Conservation (phyloP, 192 early-diverging fungal species). For the Podila verticillata region DNA sequence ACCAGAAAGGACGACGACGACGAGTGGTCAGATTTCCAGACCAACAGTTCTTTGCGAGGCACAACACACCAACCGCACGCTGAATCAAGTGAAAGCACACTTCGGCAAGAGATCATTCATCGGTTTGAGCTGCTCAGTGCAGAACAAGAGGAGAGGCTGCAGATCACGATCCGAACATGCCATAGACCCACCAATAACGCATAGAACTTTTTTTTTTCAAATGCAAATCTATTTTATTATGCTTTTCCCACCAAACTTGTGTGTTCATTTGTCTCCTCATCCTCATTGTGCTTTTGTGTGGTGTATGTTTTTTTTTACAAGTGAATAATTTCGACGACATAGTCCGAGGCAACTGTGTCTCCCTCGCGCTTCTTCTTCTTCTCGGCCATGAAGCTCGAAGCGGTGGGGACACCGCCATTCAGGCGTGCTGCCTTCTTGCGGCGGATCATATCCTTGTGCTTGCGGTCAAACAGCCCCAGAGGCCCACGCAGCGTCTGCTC, state of each 20-base stretch:
- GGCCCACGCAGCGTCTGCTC: constrained; percentile 51
- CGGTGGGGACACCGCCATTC: constrained; percentile 7
- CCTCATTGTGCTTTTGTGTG: no score
- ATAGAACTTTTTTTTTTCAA: background rate
- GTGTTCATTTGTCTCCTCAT: background rate
- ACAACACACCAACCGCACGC: background rate
- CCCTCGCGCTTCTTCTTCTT: constrained; percentile 57
- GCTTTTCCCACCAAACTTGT: background rate
- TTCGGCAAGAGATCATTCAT: constrained; percentile 34
- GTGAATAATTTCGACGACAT: constrained; percentile 60
- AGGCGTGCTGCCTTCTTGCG: constrained; percentile 20
- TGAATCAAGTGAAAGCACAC: background rate
- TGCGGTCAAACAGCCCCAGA: constrained; percentile 55
- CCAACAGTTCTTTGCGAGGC: background rate
- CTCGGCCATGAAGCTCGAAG: constrained; percentile 18
- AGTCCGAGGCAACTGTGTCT: constrained; percentile 56
- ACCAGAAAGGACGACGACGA: background rate
- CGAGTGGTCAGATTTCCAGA: background rate
- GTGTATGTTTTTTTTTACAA: constrained; percentile 39
- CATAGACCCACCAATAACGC: background rate
- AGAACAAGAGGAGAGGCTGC: constrained; percentile 35
- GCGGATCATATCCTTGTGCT: constrained; percentile 37
- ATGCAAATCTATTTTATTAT: constrained; percentile 5
- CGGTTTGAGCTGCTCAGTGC: constrained; percentile 24
- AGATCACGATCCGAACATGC: constrained; percentile 10